Conservation (phyloP, 2,329 filamentous ascomycete genomes). For the Talaromyces piceae region DNA sequence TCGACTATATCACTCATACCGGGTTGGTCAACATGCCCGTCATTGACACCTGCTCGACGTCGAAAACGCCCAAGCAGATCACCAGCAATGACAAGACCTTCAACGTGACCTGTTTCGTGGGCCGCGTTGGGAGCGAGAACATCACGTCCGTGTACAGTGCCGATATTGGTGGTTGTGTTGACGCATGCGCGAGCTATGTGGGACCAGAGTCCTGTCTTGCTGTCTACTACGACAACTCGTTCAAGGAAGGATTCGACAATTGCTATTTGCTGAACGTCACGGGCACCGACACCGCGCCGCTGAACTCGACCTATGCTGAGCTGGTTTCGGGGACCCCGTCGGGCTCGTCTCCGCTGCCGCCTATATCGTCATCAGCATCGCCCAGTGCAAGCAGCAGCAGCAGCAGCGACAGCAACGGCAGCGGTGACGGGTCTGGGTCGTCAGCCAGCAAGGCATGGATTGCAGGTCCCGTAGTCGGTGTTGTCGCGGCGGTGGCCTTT, state of each 20-base stretch:
- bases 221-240: constrained; percentile 6
- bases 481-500: neutral
- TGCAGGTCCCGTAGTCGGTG: constrained; percentile 2
- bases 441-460: constrained; percentile 5
- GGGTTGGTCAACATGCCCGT: neutral
- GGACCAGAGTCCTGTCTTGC: constrained; percentile 1
- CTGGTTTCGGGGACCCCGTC: neutral
- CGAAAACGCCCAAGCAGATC: neutral
- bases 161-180: neutral
- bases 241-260: constrained; percentile 4
- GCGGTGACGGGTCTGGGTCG: neutral
- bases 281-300: neutral
- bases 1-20: neutral
- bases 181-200: constrained; percentile 1
- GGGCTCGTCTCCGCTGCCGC: neutral
- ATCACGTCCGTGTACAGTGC: constrained; percentile 4
- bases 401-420: neutral
- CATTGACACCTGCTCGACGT: neutral
- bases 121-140: neutral
- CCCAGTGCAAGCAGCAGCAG: neutral
- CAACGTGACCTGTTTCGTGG: constrained; percentile 1
- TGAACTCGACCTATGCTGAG: constrained; percentile 3
- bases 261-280: constrained; percentile 4
- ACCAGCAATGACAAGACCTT: neutral
- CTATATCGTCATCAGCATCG: neutral